A percentile compares a stretch with the other conserved stretches of the same genome.
Evolutionary conservation across 345 rosid genomes (phyloP).

Genomic region (Orychophragmus violaceus): DNA sequence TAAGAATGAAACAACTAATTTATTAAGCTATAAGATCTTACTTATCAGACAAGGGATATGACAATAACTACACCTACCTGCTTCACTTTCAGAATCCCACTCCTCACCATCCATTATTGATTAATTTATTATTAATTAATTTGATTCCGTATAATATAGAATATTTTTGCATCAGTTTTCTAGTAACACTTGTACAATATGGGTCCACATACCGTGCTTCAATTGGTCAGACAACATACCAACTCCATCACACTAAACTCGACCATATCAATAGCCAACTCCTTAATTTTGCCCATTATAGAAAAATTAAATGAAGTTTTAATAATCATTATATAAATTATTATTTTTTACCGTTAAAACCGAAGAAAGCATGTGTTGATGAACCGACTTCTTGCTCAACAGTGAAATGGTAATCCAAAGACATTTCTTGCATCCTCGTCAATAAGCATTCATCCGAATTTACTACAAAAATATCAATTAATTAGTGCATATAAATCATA

Average conservation of each 20-base stretch:
- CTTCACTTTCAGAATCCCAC: slow-evolving; percentile 24
- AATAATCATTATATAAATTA: not conserved
- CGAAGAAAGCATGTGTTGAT: slow-evolving; percentile 97
- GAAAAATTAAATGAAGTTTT: not conserved
- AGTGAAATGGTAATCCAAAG: slow-evolving; percentile 92
- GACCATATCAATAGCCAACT: not conserved
- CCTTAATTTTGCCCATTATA: not conserved
- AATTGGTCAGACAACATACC: slow-evolving; percentile 22
- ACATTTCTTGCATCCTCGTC: slow-evolving; percentile 99
- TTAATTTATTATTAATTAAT: not conserved
- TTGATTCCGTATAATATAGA: not conserved
- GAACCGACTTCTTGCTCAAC: slow-evolving; percentile 99
- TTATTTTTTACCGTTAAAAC: slow-evolving; percentile 71
- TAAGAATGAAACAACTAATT: not conserved
- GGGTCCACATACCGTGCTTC: slow-evolving; percentile 18
- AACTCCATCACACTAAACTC: slow-evolving; percentile 6
- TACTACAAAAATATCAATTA: slow-evolving; percentile 70
- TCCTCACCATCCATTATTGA: slow-evolving; percentile 7
- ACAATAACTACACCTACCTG: slow-evolving; percentile 5
- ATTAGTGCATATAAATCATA: too few species aligned
- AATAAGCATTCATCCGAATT: slow-evolving; percentile 86
- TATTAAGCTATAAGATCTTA: slow-evolving; percentile 19
- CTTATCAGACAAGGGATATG: slow-evolving; percentile 11
- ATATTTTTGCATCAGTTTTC: not conserved
- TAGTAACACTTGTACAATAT: slow-evolving; percentile 8